phyloP scores from a whole-genome alignment of 2,329 filamentous ascomycete species.

The Paracoccidioides lutzii region DNA sequence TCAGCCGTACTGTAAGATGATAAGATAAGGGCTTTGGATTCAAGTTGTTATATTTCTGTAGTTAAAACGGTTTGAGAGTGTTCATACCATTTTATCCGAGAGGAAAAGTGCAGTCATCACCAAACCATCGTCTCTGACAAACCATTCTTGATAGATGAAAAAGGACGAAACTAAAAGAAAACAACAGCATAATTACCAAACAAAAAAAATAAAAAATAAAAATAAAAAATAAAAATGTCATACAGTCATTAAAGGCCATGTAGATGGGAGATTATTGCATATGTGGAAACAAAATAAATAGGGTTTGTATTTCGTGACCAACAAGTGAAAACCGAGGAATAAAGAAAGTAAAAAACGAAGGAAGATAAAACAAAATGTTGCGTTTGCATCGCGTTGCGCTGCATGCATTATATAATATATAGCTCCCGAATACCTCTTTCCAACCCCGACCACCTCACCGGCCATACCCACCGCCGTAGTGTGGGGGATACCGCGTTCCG shows the following conservation, averaged over 20 bases:
- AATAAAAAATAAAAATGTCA: neutral
- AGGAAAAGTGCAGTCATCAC: neutral
- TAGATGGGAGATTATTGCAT: neutral
- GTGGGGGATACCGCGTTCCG: slow-evolving; percentile 3
- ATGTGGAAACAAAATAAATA: neutral
- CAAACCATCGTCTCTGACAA: neutral
- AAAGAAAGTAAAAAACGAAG: neutral
- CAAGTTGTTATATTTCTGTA: too few relatives aligned
- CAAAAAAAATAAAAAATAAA: neutral
- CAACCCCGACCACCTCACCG: neutral
- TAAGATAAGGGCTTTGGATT: too few relatives aligned
- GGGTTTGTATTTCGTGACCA: neutral
- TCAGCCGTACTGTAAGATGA: too few relatives aligned
- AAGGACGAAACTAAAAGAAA: neutral
- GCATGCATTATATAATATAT: neutral
- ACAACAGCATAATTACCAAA: neutral
- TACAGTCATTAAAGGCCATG: neutral
- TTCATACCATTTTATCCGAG: too few relatives aligned
- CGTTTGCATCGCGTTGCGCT: too few relatives aligned
- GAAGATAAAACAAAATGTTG: neutral
- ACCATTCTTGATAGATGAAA: neutral
- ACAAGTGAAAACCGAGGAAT: neutral
- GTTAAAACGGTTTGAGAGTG: too few relatives aligned
- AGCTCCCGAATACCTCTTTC: neutral
- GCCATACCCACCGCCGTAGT: slow-evolving; percentile 8